Evolutionary conservation across 345 rosid genomes (phyloP).

Genomic region (Populus ilicifolia): DNA sequence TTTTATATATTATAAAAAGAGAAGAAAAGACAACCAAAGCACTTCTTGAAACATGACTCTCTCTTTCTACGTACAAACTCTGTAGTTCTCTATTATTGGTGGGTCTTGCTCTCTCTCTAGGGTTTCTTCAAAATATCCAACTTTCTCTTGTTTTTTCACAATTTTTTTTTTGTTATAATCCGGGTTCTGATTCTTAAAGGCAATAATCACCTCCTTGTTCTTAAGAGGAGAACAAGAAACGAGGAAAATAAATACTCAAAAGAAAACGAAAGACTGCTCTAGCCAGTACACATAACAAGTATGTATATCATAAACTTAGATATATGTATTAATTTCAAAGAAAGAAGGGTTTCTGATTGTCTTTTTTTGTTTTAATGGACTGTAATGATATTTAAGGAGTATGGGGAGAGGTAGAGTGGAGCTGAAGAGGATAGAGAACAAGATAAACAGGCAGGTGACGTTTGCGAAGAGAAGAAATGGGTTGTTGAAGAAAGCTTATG

Average conservation of each 20-base stretch:
- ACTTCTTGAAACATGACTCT: not conserved
- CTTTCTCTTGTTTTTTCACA: slow-evolving; percentile 31
- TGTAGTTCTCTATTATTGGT: not conserved
- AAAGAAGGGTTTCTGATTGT: slow-evolving; percentile 8
- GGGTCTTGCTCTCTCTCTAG: slow-evolving; percentile 20
- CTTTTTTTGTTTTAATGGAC: not conserved
- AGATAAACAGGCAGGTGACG: slow-evolving; percentile 98
- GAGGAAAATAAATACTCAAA: not conserved
- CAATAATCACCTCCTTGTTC: slow-evolving; percentile 27
- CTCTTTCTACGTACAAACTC: slow-evolving; percentile 12
- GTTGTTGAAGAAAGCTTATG: slow-evolving; percentile 92
- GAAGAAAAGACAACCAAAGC: not conserved
- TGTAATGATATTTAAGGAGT: not conserved
- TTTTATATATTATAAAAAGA: not conserved
- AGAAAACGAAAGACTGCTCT: slow-evolving; percentile 2
- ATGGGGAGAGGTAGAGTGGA: slow-evolving; percentile 99
- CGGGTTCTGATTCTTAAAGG: slow-evolving; percentile 23
- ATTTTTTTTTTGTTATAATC: slow-evolving; percentile 24
- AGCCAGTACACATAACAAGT: slow-evolving; percentile 1
- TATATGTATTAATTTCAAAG: slow-evolving; percentile 20
- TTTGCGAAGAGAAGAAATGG: slow-evolving; percentile 97
- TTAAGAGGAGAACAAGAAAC: slow-evolving; percentile 13
- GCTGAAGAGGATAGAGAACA: slow-evolving; percentile 99
- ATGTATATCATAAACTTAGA: not conserved
- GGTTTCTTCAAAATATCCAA: slow-evolving; percentile 32